phyloP scores from a whole-genome alignment of 2,329 filamentous ascomycete genomes.

The Paraphoma sp. region DNA sequence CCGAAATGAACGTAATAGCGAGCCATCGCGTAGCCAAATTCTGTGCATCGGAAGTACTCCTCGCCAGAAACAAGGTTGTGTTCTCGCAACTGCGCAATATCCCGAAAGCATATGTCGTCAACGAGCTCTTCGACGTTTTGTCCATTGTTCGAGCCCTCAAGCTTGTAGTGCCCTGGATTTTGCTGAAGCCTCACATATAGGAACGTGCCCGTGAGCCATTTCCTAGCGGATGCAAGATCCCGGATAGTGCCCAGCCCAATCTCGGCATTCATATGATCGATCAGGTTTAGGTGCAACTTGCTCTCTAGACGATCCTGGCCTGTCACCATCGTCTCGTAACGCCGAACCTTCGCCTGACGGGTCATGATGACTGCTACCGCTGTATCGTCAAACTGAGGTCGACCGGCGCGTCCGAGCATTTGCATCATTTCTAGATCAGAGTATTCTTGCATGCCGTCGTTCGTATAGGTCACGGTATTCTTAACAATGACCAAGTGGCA shows the following conservation, averaged over 20 bases:
- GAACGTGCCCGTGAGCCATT: conserved; percentile 80
- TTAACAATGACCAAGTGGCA: conserved; percentile 86
- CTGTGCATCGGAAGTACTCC: conserved; percentile 66
- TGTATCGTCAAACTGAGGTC: conserved; percentile 81
- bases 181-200: conserved; percentile 75
- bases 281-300: conserved; percentile 76
- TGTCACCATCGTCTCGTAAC: conserved; percentile 76
- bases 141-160: conserved; percentile 61
- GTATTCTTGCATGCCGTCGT: conserved; percentile 68
- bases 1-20: conserved; percentile 80
- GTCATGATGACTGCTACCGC: conserved; percentile 84
- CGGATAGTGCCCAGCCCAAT: conserved; percentile 77
- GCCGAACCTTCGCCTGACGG: conserved; percentile 64
- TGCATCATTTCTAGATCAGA: conserved; percentile 87
- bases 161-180: conserved; percentile 74
- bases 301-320: conserved; percentile 79
- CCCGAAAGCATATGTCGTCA: conserved; percentile 72
- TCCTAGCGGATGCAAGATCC: conserved; percentile 68
- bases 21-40: conserved; percentile 81
- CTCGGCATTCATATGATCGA: conserved; percentile 86
- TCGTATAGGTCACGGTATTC: conserved; percentile 70
- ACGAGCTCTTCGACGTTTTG: conserved; percentile 68
- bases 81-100: conserved; percentile 70
- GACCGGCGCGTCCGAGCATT: conserved; percentile 84
- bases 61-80: conserved; percentile 61